Conservation (phyloP, 2,329 filamentous ascomycete species). For the Ilyonectria sp. region DNA sequence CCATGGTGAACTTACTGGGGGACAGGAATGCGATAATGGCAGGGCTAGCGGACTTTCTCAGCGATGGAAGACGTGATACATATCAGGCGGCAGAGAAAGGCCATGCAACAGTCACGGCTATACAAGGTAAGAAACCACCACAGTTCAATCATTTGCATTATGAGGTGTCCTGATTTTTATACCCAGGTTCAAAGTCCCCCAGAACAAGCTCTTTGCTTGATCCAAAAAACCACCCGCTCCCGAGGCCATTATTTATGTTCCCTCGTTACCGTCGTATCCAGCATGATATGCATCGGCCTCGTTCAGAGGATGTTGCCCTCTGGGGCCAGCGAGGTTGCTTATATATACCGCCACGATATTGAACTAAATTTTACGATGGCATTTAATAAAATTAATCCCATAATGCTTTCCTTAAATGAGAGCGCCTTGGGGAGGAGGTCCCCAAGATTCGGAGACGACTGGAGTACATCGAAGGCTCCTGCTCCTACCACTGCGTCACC, state of each 20-base stretch:
- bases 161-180: background rate
- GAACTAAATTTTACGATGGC: too few relatives aligned
- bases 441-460: too few relatives aligned
- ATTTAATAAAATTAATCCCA: too few relatives aligned
- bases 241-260: background rate
- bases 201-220: background rate
- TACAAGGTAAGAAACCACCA: background rate
- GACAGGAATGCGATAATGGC: background rate
- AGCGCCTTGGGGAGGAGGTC: too few relatives aligned
- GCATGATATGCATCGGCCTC: background rate
- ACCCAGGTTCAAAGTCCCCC: background rate
- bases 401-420: too few relatives aligned
- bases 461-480: too few relatives aligned
- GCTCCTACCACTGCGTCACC: too few relatives aligned
- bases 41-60: background rate
- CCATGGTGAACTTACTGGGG: background rate
- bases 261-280: background rate
- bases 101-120: background rate
- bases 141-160: too few relatives aligned
- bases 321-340: background rate
- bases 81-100: background rate
- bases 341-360: background rate
- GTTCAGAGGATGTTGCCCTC: background rate
- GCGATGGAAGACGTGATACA: background rate
- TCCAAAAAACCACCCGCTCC: background rate